These are phyloP conservation scores for Solanum sitiens DNA, from an alignment of 257 asterid genomes.

Conservation along the genomic window DNA sequence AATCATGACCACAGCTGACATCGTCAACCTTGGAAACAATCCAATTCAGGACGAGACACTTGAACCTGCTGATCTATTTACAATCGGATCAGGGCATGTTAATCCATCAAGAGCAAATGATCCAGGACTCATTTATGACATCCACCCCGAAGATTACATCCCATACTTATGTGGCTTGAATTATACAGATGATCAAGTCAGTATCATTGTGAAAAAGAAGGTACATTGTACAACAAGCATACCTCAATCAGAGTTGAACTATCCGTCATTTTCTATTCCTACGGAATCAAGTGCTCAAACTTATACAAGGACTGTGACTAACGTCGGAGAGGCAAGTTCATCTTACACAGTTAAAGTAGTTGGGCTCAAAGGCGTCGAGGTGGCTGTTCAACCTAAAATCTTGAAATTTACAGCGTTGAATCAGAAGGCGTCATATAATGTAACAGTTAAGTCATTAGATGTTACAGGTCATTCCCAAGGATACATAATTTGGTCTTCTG, in stretches of 20 bases:
- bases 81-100: constrained; percentile 8
- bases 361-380: neutral
- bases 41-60: neutral
- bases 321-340: constrained; percentile 3
- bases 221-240: neutral
- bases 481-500: neutral
- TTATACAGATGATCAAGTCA: neutral
- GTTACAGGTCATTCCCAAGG: neutral
- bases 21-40: neutral
- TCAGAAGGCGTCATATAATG: neutral
- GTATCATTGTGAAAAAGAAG: neutral
- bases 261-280: constrained; percentile 10
- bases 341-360: neutral
- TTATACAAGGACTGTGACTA: neutral
- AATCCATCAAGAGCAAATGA: constrained; percentile 5
- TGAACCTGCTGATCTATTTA: neutral
- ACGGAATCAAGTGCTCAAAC: neutral
- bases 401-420: neutral
- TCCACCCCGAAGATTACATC: neutral
- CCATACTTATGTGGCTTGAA: constrained; percentile 1
- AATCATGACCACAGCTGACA: neutral
- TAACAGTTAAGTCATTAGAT: neutral
- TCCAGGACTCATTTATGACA: constrained; percentile 11
- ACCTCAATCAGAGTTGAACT: constrained; percentile 1
- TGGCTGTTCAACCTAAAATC: neutral